phyloP scores from a whole-genome alignment of 202 grass and related monocot genomes.

The Eragrostis tef region DNA sequence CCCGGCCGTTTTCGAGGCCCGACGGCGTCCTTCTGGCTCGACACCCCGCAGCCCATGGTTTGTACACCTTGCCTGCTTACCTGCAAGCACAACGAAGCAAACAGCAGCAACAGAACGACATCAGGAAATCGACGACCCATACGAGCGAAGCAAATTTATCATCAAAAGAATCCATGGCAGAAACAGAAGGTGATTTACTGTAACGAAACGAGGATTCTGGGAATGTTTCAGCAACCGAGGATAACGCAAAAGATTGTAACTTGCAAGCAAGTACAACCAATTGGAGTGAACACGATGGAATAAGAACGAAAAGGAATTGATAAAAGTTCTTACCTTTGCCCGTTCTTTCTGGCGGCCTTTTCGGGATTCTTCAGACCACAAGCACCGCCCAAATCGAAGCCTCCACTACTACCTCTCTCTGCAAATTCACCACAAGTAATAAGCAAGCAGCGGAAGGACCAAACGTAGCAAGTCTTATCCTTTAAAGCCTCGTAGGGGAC shows the following conservation, averaged over 20 bases:
- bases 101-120: not conserved
- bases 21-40: conserved; percentile 58
- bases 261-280: conserved; percentile 32
- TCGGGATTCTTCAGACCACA: conserved; percentile 32
- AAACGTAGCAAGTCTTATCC: conserved; percentile 42
- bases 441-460: conserved; percentile 36
- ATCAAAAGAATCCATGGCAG: not conserved
- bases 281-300: conserved; percentile 13
- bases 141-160: not conserved
- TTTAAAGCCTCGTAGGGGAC: conserved; percentile 22
- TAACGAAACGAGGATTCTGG: not conserved
- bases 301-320: conserved; percentile 15
- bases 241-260: not conserved
- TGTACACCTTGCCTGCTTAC: not conserved
- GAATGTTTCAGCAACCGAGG: not conserved
- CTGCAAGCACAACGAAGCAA: conserved; percentile 31
- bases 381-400: conserved; percentile 37
- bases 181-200: not conserved
- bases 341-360: conserved; percentile 35
- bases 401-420: not conserved
- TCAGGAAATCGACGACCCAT: not conserved
- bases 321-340: conserved; percentile 52
- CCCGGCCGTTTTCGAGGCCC: conserved; percentile 52
- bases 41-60: conserved; percentile 77
- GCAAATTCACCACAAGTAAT: conserved; percentile 36